Evolutionary conservation across 192 early-diverging fungal genomes (phyloP).

Genomic region (Rhizoclosmatium sp.): DNA sequence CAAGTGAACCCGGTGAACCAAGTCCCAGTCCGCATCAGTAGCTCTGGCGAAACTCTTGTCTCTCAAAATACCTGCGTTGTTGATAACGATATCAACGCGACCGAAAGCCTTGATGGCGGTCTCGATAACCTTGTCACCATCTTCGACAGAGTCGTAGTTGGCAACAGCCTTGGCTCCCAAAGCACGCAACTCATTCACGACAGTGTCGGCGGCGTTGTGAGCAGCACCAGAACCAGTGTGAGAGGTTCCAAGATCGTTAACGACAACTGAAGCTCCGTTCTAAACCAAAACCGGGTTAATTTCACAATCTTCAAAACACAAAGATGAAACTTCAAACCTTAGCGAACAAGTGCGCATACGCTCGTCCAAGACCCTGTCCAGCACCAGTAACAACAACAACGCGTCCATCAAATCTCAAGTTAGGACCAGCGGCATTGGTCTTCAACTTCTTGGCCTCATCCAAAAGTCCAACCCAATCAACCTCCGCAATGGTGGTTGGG

Average conservation of each 20-base stretch:
- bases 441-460: constrained; percentile 76
- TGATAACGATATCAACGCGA: constrained; percentile 80
- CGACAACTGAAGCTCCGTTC: constrained; percentile 87
- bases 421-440: constrained; percentile 63
- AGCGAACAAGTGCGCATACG: constrained; percentile 85
- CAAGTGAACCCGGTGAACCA: constrained; percentile 89
- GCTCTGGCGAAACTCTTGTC: constrained; percentile 94
- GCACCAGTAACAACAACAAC: constrained; percentile 92
- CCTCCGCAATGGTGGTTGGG: constrained; percentile 78
- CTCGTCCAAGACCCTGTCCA: constrained; percentile 91
- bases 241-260: constrained; percentile 86
- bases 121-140: constrained; percentile 93
- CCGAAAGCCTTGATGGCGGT: constrained; percentile 86
- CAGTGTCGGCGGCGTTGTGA: constrained; percentile 66
- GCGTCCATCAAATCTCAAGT: constrained; percentile 75
- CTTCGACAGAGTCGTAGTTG: constrained; percentile 90
- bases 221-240: constrained; percentile 51
- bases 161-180: constrained; percentile 91
- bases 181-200: constrained; percentile 82
- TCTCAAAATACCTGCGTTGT: constrained; percentile 97
- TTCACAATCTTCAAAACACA: background rate
- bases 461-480: constrained; percentile 81
- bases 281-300: constrained; percentile 17
- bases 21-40: constrained; percentile 94
- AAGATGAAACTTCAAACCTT: constrained; percentile 51